These are phyloP conservation scores for Puccinia coronata DNA, from an alignment of 1,284 basidiomycete species.

Conservation along the genomic window DNA sequence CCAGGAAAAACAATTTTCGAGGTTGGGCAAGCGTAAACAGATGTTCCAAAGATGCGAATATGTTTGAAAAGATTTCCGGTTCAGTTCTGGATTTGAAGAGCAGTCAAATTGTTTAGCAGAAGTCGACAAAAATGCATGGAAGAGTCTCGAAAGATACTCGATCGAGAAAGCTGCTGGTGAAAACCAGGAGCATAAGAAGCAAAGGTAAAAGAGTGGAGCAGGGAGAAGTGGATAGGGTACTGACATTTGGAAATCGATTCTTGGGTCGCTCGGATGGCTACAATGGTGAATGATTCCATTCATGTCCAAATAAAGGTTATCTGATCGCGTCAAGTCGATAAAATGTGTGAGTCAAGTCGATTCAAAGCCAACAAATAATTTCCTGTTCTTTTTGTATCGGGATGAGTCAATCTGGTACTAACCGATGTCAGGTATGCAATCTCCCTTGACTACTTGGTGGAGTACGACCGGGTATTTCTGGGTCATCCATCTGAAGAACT, in stretches of 20 bases:
- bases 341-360: neutral
- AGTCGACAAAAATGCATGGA: neutral
- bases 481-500: conserved; percentile 66
- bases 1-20: conserved; percentile 72
- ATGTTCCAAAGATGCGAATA: conserved; percentile 96
- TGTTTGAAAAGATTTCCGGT: conserved; percentile 94
- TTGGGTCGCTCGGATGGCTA: conserved; percentile 79
- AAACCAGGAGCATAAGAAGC: neutral
- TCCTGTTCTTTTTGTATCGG: neutral
- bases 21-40: conserved; percentile 97
- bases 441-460: conserved; percentile 85
- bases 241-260: conserved; percentile 82
- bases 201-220: neutral
- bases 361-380: neutral
- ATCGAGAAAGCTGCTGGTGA: neutral
- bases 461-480: conserved; percentile 98
- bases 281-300: conserved; percentile 99
- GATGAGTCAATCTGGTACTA: neutral
- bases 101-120: neutral
- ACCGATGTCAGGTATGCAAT: conserved; percentile 83
- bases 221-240: neutral
- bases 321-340: conserved; percentile 55
- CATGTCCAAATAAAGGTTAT: conserved; percentile 91
- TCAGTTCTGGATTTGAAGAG: conserved; percentile 65
- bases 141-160: neutral